Evolutionary conservation across 2,329 filamentous ascomycete genomes (phyloP).

Genomic region (Penicillium verrucosum): DNA sequence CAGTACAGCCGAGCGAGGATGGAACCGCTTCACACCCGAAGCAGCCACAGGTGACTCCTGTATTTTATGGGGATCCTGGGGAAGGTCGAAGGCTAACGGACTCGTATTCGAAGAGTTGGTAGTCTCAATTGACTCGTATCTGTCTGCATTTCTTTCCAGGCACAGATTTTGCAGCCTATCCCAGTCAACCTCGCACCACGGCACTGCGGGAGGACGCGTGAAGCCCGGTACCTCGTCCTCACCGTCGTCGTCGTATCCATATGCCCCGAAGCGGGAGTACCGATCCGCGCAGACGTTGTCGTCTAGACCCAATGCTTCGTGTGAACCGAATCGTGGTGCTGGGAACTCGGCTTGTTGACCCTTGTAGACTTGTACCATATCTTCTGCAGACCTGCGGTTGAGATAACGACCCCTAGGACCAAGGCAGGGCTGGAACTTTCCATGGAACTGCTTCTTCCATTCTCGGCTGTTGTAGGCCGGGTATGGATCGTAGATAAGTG

Average conservation of each 20-base stretch:
- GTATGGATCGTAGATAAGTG: constrained; percentile 63
- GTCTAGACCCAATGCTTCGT: constrained; percentile 59
- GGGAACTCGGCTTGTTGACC: constrained; percentile 51
- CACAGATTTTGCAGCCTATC: constrained; percentile 67
- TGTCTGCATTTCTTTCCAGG: constrained; percentile 61
- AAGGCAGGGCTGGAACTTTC: constrained; percentile 18
- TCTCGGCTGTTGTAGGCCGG: constrained; percentile 63
- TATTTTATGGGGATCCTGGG: constrained; percentile 10
- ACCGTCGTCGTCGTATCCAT: constrained; percentile 37
- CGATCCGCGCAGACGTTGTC: constrained; percentile 65
- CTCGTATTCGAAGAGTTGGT: constrained; percentile 16
- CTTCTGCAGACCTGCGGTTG: constrained; percentile 18
- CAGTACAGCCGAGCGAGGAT: constrained; percentile 67
- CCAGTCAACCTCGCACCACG: constrained; percentile 67
- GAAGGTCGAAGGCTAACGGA: constrained; percentile 17
- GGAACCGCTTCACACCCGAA: constrained; percentile 11
- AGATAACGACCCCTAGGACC: constrained; percentile 23
- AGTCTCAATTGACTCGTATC: constrained; percentile 49
- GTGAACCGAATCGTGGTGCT: constrained; percentile 60
- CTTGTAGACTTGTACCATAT: constrained; percentile 26
- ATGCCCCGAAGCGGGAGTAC: constrained; percentile 64
- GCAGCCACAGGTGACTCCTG: neutral
- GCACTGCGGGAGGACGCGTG: constrained; percentile 24
- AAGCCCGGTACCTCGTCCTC: constrained; percentile 25
- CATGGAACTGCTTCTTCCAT: constrained; percentile 49